A percentile compares a stretch with the other conserved stretches of the same genome.
phyloP scores from a whole-genome alignment of 2,329 filamentous ascomycete species.

The Cladosporium sphaerospermum region DNA sequence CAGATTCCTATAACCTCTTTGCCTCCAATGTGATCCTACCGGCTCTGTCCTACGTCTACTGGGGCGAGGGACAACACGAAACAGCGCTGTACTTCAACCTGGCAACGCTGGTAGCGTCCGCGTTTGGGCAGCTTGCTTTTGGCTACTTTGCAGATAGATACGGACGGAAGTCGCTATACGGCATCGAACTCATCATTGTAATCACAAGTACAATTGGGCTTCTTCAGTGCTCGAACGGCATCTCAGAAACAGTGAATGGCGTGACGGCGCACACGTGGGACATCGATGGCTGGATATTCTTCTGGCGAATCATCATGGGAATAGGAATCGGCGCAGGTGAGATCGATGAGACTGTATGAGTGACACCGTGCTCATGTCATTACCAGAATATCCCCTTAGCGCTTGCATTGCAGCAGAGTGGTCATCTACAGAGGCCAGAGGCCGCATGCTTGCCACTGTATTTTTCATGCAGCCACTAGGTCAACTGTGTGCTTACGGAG shows the following conservation, averaged over 20 bases:
- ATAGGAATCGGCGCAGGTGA: conserved; percentile 33
- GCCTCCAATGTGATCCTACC: conserved; percentile 36
- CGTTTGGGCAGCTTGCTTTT: conserved; percentile 34
- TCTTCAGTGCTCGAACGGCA: conserved; percentile 31
- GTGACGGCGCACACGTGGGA: conserved; percentile 31
- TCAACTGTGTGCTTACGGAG: conserved; percentile 28
- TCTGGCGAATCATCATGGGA: conserved; percentile 36
- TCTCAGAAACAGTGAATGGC: conserved; percentile 6
- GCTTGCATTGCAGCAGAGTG: conserved; percentile 36
- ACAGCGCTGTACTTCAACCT: conserved; percentile 31
- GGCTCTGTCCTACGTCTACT: conserved; percentile 35
- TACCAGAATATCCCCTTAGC: conserved; percentile 28
- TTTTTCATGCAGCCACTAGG: conserved; percentile 39
- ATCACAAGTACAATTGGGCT: conserved; percentile 35
- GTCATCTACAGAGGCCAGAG: conserved; percentile 31
- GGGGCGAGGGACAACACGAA: conserved; percentile 19
- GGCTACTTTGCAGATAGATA: conserved; percentile 34
- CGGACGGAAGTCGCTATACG: conserved; percentile 33
- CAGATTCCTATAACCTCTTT: conserved; percentile 36
- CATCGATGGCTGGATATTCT: conserved; percentile 34
- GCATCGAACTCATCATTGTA: conserved; percentile 36
- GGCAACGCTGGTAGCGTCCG: conserved; percentile 34
- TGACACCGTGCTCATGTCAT: background rate
- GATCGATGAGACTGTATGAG: background rate
- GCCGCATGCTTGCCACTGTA: conserved; percentile 35